Conservation (phyloP, 192 early-diverging fungal genomes). For the Backusella tarrabulga region DNA sequence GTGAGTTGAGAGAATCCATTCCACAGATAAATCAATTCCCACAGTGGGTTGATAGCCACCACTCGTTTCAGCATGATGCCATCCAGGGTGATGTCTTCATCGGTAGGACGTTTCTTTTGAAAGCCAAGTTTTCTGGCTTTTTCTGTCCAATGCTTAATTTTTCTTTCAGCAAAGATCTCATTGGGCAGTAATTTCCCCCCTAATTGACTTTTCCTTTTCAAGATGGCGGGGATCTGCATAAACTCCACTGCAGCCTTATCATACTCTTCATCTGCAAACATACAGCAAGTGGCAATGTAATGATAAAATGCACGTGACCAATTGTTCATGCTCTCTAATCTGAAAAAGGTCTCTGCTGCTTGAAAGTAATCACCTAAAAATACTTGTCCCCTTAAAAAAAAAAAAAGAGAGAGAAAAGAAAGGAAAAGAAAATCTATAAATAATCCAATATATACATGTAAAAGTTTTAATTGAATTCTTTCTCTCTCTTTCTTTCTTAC, state of each 20-base stretch:
- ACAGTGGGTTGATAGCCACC: constrained; percentile 28
- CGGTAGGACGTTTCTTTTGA: background rate
- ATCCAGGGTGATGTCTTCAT: background rate
- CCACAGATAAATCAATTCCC: constrained; percentile 39
- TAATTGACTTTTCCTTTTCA: constrained; percentile 15
- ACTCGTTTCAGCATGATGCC: constrained; percentile 17
- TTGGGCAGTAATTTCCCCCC: constrained; percentile 27
- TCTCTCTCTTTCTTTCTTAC: background rate
- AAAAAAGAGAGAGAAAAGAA: too few relatives aligned
- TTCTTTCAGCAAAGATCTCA: constrained; percentile 35
- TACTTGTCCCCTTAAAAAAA: constrained; percentile 26
- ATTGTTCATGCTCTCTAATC: constrained; percentile 38
- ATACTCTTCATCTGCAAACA: constrained; percentile 36
- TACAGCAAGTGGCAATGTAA: constrained; percentile 39
- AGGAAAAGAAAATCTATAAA: background rate
- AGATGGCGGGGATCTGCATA: constrained; percentile 25
- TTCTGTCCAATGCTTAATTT: constrained; percentile 28
- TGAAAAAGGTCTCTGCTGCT: constrained; percentile 35
- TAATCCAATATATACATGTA: background rate
- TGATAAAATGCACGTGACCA: constrained; percentile 43
- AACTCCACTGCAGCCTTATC: constrained; percentile 35
- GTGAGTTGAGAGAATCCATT: constrained; percentile 30
- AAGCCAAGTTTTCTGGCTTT: background rate
- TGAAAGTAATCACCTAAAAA: constrained; percentile 39
- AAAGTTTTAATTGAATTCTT: background rate